Conservation (phyloP, 2,329 filamentous ascomycete species). For the Fusarium nematophilum region DNA sequence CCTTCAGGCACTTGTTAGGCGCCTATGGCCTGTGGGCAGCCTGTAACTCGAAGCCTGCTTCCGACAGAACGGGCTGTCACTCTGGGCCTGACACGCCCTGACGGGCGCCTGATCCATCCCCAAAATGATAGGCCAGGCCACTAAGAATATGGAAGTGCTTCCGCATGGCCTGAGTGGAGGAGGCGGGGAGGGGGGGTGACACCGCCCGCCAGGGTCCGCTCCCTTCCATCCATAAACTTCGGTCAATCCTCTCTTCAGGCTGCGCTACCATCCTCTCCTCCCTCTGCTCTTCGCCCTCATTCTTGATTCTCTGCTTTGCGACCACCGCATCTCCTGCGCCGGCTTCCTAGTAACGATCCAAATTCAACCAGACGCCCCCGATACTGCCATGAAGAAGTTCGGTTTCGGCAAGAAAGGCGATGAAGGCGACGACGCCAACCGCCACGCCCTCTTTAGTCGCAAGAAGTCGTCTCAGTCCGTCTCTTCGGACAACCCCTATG, state of each 20-base stretch:
- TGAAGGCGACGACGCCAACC: constrained; percentile 60
- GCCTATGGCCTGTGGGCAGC: constrained; percentile 24
- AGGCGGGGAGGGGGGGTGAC: constrained; percentile 17
- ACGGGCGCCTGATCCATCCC: constrained; percentile 39
- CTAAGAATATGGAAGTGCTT: constrained; percentile 6
- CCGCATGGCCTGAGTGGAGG: constrained; percentile 18
- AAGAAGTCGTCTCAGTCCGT: constrained; percentile 63
- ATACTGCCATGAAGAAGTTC: constrained; percentile 67
- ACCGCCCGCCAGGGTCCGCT: constrained; percentile 40
- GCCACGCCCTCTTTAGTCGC: constrained; percentile 64
- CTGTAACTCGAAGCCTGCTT: constrained; percentile 22
- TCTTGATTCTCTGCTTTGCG: constrained; percentile 1
- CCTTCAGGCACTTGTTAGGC: constrained; percentile 36
- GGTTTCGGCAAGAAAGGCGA: constrained; percentile 67
- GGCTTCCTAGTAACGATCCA: constrained; percentile 2
- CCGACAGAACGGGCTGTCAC: constrained; percentile 11
- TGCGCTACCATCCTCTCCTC: constrained; percentile 29
- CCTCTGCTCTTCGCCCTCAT: constrained; percentile 22
- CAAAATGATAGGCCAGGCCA: constrained; percentile 35
- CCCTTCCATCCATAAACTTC: constrained; percentile 26
- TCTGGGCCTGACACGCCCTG: constrained; percentile 31
- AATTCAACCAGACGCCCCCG: neutral
- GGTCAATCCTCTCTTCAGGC: constrained; percentile 34
- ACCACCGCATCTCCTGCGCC: constrained; percentile 2
- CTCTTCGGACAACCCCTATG: constrained; percentile 67